Percentiles rank a stretch among this genome's conserved stretches.
phyloP scores from a whole-genome alignment of 2,329 filamentous ascomycete species.

The Gyromitra esculenta region DNA sequence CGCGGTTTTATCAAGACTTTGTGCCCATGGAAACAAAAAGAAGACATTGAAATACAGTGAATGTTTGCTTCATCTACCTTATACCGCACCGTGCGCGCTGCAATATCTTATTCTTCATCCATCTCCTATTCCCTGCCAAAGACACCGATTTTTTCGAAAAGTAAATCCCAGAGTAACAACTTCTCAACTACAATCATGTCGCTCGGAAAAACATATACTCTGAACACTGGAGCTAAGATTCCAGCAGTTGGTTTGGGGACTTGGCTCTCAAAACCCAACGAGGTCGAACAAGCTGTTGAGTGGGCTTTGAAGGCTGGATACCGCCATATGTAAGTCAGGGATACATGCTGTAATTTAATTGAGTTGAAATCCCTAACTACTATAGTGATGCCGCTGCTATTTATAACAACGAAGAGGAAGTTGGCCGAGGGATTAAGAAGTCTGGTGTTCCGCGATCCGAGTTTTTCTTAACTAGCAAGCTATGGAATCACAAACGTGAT shows the following conservation, averaged over 20 bases:
- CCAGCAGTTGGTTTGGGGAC: conserved; percentile 63
- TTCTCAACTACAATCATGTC: conserved; percentile 36
- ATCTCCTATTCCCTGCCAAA: conserved; percentile 1
- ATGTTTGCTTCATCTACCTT: conserved; percentile 25
- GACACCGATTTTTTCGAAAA: neutral
- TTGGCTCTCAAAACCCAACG: conserved; percentile 59
- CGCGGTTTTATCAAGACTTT: conserved; percentile 34
- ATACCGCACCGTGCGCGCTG: conserved; percentile 18
- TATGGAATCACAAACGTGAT: conserved; percentile 69
- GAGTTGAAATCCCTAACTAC: neutral
- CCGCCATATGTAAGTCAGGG: conserved; percentile 60
- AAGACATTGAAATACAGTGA: conserved; percentile 30
- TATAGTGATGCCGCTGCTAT: conserved; percentile 63
- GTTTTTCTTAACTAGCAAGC: conserved; percentile 67
- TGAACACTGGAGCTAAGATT: conserved; percentile 62
- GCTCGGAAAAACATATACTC: conserved; percentile 58
- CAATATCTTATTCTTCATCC: conserved; percentile 1
- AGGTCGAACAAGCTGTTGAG: conserved; percentile 63
- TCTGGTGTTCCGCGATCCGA: conserved; percentile 62
- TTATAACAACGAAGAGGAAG: conserved; percentile 64
- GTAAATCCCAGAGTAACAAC: neutral
- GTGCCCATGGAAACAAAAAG: conserved; percentile 19
- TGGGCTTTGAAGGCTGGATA: conserved; percentile 64
- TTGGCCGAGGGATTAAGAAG: conserved; percentile 62
- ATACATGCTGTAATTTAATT: neutral